A percentile compares a stretch with the other conserved stretches of the same genome.
Conservation (phyloP, 140 eudicot species). For the Anethum foeniculum region DNA sequence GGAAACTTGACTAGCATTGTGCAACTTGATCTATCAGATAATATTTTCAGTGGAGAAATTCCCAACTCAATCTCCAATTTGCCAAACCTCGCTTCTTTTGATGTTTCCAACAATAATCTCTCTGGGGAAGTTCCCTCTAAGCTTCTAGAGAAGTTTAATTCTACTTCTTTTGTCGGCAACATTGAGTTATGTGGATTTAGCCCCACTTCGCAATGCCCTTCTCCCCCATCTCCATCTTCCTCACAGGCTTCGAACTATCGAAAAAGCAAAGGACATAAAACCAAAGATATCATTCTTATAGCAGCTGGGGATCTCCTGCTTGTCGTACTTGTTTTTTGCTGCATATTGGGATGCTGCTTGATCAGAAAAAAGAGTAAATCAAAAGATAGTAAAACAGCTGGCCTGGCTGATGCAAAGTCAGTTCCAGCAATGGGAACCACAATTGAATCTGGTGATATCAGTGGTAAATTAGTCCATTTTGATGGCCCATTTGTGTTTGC, state of each 20-base stretch:
- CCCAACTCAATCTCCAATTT: slow-evolving; percentile 22
- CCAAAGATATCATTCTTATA: slow-evolving; percentile 78
- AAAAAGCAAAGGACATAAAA: slow-evolving; percentile 39
- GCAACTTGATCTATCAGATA: too few species aligned
- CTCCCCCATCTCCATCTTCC: slow-evolving; percentile 29
- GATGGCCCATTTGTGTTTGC: too few species aligned
- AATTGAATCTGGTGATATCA: too few species aligned
- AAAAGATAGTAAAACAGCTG: too few species aligned
- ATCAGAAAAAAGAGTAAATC: too few species aligned
- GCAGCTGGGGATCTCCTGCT: slow-evolving; percentile 63
- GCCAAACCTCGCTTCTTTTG: slow-evolving; percentile 36
- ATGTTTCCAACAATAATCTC: slow-evolving; percentile 43
- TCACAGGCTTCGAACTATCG: slow-evolving; percentile 16
- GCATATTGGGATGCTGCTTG: slow-evolving; percentile 21
- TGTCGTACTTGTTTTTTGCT: slow-evolving; percentile 57
- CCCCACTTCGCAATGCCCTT: slow-evolving; percentile 44
- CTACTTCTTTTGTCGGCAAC: slow-evolving; percentile 74
- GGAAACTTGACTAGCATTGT: slow-evolving; percentile 18
- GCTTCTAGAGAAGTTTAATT: slow-evolving; percentile 36
- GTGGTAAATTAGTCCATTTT: too few species aligned
- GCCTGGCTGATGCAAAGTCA: too few species aligned
- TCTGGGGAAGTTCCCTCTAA: slow-evolving; percentile 45
- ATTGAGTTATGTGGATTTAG: slow-evolving; percentile 71
- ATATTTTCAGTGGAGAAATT: too few species aligned
- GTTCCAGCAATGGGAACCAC: too few species aligned